Base-by-base conservation (phyloP, 2,329 filamentous ascomycete species). In the Biscogniauxia marginata region DNA sequence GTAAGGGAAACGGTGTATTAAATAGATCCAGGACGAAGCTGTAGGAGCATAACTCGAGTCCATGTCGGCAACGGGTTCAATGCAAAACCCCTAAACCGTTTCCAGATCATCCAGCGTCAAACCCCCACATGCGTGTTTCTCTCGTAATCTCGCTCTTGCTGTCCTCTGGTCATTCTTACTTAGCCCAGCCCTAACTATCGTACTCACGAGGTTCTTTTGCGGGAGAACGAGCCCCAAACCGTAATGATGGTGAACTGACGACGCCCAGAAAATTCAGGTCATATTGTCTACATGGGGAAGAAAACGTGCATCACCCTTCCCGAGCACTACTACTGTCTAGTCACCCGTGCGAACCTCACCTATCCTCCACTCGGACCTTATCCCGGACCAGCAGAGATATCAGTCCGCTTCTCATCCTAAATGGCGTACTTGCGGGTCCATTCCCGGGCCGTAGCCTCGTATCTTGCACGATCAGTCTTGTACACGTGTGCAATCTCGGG, bases 381-480 rank as follows among this genome's bases (percentile, higher is more conserved):
- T 49, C 47, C 54, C 52, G 47, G 51, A 44, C 55, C 53, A 47
- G 53, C 53, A 45, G 53, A 24, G 25, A 30, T 3, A 11, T 11
- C 8, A 39, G 30, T 39, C 30, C 9, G 23, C 23, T 43, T 49
- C 45, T 47, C 46, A 58, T 52, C 60, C 68, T 83, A 98, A 77
- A 98, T 95, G 73, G 95, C 95, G 75, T 98, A 98, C 84, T 99
- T 99, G 77, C 93, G 87, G 70, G 95, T 99, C 95, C 95, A 99
- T 81, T 99, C 95, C 69, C 93, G 84, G 60, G 95, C 95, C 56
- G 93, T 98, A 65, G 91, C 90, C 81, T 99, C 95, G 78, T 99
- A 99, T 76, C 92, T 85, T 69, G 90, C 86, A 69, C 92, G 90
- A 78, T 99, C 95, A 65, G 93, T 97, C 88, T 99, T 99, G 90